Base-by-base conservation (phyloP, 371 early-diverging fungal genomes). In the Phascolomyces articulosus region DNA sequence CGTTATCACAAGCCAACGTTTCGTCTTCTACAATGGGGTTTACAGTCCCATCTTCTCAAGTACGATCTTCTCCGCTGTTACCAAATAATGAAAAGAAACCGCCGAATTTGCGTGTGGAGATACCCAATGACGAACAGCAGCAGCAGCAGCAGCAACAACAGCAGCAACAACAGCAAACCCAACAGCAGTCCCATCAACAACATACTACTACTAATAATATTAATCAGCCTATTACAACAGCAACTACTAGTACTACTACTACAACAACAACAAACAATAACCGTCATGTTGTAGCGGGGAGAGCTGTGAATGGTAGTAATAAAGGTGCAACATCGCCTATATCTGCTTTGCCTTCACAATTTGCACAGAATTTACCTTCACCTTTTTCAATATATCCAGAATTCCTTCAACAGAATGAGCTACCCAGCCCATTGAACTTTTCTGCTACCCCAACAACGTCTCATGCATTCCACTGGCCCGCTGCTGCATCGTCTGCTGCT, bases 351-450 rank as follows among this genome's bases (percentile, higher is more conserved):
- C 83, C 85, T 3, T 82, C 84, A 27, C 86, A 91, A 69, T 90
- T 90, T 65, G 89, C 89, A 28, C 91, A 91, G 67, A 91, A 88
- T 61, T 70, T 92, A 27, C 92, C 92, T 4, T 91, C 91, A 10
- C 92, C 92, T 7, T 89, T 87, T 10, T 83, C 89, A 3, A 90
- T 91, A 65, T 92, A 90, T 68, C 88, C 90, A 4, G 83, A 90
- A 60, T 87, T 92, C 48, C 92, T 91, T 60, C 87, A 86, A 60
- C 86, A 82, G 65, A 80, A 74, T 62, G 89, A 86, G 58, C 58
- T 82, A 62, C 87, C 80, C n/a, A 88, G 88, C 53, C 89, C 89
- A 20, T 73, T 89, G 54, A 82, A 87, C 60, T 88, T 88, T 66
- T 84, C 85, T 31, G 75, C 83, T 15, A 88, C 87, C 18, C 87